A percentile compares a stretch with the other conserved stretches of the same genome.
Conservation (phyloP, 371 early-diverging fungal species). For the Circinella umbellata region DNA sequence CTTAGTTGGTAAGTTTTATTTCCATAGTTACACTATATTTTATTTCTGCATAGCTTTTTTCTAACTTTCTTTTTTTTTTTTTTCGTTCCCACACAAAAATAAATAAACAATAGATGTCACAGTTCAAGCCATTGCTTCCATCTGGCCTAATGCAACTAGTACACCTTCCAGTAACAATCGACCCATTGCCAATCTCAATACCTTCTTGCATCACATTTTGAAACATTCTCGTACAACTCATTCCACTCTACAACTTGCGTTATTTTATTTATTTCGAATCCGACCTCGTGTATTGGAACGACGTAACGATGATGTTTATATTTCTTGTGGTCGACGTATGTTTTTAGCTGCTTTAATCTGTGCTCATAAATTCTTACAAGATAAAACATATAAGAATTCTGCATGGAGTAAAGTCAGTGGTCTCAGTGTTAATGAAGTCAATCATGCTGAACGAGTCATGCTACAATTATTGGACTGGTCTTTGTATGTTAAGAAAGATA, state of each 20-base stretch:
- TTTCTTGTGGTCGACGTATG: constrained; percentile 79
- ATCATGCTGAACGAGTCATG: constrained; percentile 74
- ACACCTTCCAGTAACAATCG: constrained; percentile 32
- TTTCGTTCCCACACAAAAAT: not conserved
- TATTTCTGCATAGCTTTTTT: too few relatives aligned
- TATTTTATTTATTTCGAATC: constrained; percentile 73
- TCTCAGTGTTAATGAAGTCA: constrained; percentile 72
- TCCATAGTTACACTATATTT: not conserved
- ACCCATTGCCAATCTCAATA: constrained; percentile 65
- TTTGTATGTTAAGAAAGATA: constrained; percentile 65
- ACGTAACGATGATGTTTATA: constrained; percentile 40
- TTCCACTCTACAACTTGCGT: constrained; percentile 79
- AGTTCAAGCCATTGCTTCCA: constrained; percentile 61
- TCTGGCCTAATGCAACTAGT: constrained; percentile 54
- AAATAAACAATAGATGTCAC: constrained; percentile 42
- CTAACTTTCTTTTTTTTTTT: too few relatives aligned
- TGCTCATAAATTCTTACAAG: constrained; percentile 82
- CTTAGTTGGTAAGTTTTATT: constrained; percentile 43
- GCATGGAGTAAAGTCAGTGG: constrained; percentile 84
- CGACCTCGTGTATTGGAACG: constrained; percentile 43
- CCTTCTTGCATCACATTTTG: constrained; percentile 78
- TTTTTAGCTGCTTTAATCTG: constrained; percentile 79
- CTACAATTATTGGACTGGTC: constrained; percentile 76
- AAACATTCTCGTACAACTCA: constrained; percentile 80
- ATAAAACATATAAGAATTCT: constrained; percentile 81